Percentiles rank a stretch among this genome's conserved stretches.
These are phyloP conservation scores for Aspergillus melleus DNA, from an alignment of 2,329 filamentous ascomycete species.

Conservation along the genomic window DNA sequence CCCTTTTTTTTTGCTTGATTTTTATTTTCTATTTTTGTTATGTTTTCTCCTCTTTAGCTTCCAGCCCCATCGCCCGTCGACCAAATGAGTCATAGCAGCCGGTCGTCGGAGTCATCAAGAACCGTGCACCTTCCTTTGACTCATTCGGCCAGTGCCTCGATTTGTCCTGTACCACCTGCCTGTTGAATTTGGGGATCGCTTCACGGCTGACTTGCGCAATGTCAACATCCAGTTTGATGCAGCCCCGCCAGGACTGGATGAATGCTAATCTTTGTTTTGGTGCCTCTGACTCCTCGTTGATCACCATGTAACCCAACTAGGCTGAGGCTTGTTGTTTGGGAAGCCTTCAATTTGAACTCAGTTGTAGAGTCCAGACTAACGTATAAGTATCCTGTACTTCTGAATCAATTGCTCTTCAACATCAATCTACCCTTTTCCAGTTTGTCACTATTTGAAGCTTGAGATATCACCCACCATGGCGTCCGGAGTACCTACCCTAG, in stretches of 20 bases:
- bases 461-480: not conserved
- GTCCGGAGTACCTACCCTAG: not conserved
- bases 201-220: no score
- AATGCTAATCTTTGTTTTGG: not conserved
- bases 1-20: not conserved
- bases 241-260: no score
- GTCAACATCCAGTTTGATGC: not conserved
- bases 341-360: not conserved
- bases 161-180: not conserved
- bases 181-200: no score
- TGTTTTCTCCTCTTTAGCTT: no score
- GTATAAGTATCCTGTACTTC: not conserved
- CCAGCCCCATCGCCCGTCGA: no score
- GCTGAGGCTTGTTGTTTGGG: not conserved
- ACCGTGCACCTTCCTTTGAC: not conserved
- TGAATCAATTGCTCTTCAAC: not conserved
- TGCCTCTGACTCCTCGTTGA: not conserved
- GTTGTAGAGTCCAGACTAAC: not conserved
- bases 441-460: not conserved
- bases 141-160: not conserved
- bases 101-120: not conserved
- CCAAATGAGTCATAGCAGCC: not conserved
- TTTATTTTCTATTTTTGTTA: not conserved
- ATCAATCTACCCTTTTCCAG: not conserved
- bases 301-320: not conserved